Evolutionary conservation across 768 basidiomycete genomes (phyloP).

Genomic region (Boletus barrowsii): DNA sequence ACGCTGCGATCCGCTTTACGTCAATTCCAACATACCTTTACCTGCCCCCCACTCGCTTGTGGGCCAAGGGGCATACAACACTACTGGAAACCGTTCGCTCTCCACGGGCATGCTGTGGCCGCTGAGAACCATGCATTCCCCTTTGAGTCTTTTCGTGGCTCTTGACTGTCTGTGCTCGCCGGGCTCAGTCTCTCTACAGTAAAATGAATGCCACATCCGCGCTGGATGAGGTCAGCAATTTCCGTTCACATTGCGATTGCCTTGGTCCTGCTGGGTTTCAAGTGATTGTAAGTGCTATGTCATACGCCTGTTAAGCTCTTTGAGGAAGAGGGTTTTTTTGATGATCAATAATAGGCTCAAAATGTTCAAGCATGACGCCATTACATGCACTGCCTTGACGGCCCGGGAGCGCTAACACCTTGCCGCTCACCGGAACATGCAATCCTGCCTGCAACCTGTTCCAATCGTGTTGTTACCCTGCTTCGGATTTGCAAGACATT

Average conservation of each 20-base stretch:
- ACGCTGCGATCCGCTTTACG: conserved; percentile 26
- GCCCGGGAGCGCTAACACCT: conserved; percentile 23
- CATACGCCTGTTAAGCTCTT: conserved; percentile 29
- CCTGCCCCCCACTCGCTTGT: conserved; percentile 32
- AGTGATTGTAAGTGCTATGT: conserved; percentile 15
- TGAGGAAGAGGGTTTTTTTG: conserved; percentile 28
- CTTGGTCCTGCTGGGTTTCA: conserved; percentile 6
- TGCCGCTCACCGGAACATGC: conserved; percentile 30
- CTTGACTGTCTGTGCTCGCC: conserved; percentile 9
- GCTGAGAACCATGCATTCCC: conserved; percentile 14
- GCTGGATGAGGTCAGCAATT: conserved; percentile 23
- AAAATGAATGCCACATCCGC: conserved; percentile 18
- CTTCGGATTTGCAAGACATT: conserved; percentile 32
- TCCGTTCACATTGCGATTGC: conserved; percentile 16
- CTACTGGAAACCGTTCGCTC: conserved; percentile 14
- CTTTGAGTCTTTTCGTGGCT: conserved; percentile 12
- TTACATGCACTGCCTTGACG: conserved; percentile 24
- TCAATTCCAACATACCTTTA: conserved; percentile 27
- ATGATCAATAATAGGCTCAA: conserved; percentile 26
- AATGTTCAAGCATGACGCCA: conserved; percentile 25
- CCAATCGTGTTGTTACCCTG: conserved; percentile 31
- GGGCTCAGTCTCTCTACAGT: conserved; percentile 6
- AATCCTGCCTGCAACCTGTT: conserved; percentile 29
- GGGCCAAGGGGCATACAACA: conserved; percentile 24
- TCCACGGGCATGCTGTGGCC: conserved; percentile 28